Percentiles rank a stretch among this genome's conserved stretches.
These are phyloP conservation scores for Ustulina deusta DNA, from an alignment of 2,329 filamentous ascomycete species.

Conservation along the genomic window DNA sequence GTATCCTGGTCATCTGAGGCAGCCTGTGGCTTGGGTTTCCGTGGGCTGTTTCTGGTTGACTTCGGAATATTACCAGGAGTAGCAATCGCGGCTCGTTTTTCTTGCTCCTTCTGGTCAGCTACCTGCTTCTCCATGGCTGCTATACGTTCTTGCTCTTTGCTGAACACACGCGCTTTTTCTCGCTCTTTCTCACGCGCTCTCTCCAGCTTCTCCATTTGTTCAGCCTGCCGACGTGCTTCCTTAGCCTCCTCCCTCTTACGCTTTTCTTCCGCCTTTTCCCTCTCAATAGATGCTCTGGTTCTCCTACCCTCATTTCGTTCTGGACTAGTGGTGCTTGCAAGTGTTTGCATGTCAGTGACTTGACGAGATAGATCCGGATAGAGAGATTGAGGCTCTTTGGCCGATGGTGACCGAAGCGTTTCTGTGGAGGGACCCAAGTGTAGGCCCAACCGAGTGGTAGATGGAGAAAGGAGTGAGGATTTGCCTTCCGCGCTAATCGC, in stretches of 20 bases:
- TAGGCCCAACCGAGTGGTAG: constrained; percentile 59
- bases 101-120: constrained; percentile 65
- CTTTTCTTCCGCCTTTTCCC: constrained; percentile 72
- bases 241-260: constrained; percentile 70
- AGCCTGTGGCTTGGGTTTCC: constrained; percentile 57
- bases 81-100: constrained; percentile 53
- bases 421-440: constrained; percentile 63
- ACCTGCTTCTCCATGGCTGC: constrained; percentile 66
- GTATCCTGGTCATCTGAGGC: constrained; percentile 51
- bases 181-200: constrained; percentile 77
- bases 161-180: constrained; percentile 72
- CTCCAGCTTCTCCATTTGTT: constrained; percentile 72
- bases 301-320: constrained; percentile 58
- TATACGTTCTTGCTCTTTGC: constrained; percentile 67
- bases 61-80: constrained; percentile 58
- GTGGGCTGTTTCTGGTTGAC: constrained; percentile 64
- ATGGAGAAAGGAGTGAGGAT: constrained; percentile 67
- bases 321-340: constrained; percentile 57
- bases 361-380: constrained; percentile 63
- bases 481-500: constrained; percentile 73
- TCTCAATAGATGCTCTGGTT: constrained; percentile 70
- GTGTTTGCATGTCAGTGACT: constrained; percentile 48
- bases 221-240: constrained; percentile 70
- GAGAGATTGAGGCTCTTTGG: constrained; percentile 52
- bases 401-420: constrained; percentile 54